These are phyloP conservation scores for Daldinia childiae DNA, from an alignment of 495 filamentous ascomycete genomes.

Conservation along the genomic window DNA sequence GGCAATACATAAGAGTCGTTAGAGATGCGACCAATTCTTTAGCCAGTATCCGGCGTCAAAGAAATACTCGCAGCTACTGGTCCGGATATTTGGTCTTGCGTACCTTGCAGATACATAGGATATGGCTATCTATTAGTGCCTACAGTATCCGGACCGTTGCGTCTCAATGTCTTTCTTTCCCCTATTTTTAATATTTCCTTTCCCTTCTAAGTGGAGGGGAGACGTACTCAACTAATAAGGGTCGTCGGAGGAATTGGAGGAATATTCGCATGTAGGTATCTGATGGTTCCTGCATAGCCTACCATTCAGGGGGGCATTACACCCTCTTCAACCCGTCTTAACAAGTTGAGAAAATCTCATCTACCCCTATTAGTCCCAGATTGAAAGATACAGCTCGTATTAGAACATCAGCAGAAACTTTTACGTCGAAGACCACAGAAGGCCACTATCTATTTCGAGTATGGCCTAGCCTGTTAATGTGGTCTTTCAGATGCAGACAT, in stretches of 20 bases:
- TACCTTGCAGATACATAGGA: conserved; percentile 34
- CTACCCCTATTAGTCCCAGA: conserved; percentile 24
- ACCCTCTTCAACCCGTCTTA: conserved; percentile 15
- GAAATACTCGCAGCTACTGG: conserved; percentile 15
- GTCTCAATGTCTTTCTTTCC: conserved; percentile 7
- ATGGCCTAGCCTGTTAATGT: conserved; percentile 25
- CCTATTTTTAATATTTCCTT: conserved; percentile 16
- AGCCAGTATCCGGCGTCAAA: conserved; percentile 22
- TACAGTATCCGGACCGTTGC: conserved; percentile 2
- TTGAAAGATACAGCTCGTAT: conserved; percentile 43
- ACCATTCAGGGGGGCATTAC: conserved; percentile 28
- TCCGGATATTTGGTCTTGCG: conserved; percentile 22
- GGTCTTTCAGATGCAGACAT: conserved; percentile 28
- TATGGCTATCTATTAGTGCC: neutral
- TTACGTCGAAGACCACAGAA: conserved; percentile 23
- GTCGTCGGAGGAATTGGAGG: conserved; percentile 36
- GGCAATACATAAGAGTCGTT: neutral
- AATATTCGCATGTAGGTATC: conserved; percentile 31
- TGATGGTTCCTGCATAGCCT: conserved; percentile 38
- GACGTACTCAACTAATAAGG: conserved; percentile 11
- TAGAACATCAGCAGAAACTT: conserved; percentile 30
- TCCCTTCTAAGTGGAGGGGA: conserved; percentile 27
- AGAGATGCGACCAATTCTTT: conserved; percentile 30
- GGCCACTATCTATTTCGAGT: conserved; percentile 29
- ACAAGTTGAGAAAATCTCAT: conserved; percentile 24